A percentile compares a stretch with the other conserved stretches of the same genome.
phyloP scores from a whole-genome alignment of 768 basidiomycete species.

The Kwoniella botswanensis region DNA sequence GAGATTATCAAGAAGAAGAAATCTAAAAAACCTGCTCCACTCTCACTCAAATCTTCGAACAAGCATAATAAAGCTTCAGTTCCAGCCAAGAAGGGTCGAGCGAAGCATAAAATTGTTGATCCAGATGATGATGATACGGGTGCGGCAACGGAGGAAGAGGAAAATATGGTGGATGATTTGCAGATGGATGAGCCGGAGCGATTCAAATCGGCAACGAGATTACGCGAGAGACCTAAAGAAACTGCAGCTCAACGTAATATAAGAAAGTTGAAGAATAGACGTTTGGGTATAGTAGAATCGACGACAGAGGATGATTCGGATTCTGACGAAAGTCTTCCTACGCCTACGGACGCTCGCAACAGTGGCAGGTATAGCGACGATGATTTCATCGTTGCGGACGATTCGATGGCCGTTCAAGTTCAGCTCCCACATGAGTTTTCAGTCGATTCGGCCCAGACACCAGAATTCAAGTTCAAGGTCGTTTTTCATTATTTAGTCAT shows the following conservation, averaged over 20 bases:
- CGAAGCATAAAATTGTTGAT: slow-evolving; percentile 29
- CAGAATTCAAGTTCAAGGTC: slow-evolving; percentile 78
- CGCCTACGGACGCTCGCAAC: background rate
- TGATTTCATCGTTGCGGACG: slow-evolving; percentile 58
- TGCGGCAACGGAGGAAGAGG: slow-evolving; percentile 31
- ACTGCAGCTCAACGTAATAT: slow-evolving; percentile 34
- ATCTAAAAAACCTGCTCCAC: slow-evolving; percentile 1
- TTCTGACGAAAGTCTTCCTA: slow-evolving; percentile 15
- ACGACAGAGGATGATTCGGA: slow-evolving; percentile 17
- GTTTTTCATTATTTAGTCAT: slow-evolving; percentile 87
- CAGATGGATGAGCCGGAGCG: slow-evolving; percentile 52
- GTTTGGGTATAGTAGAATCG: slow-evolving; percentile 23
- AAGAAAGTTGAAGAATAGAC: slow-evolving; percentile 35
- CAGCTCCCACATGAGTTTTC: slow-evolving; percentile 57
- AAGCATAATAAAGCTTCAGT: background rate
- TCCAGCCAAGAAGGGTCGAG: slow-evolving; percentile 3
- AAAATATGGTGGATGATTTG: slow-evolving; percentile 45
- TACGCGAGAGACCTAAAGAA: slow-evolving; percentile 35
- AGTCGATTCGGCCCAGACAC: slow-evolving; percentile 61
- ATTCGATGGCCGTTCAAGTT: slow-evolving; percentile 50
- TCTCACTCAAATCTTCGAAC: background rate
- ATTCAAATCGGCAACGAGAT: slow-evolving; percentile 40
- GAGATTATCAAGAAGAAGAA: background rate
- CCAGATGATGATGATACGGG: slow-evolving; percentile 45
- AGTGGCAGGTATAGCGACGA: slow-evolving; percentile 50